A percentile compares a stretch with the other conserved stretches of the same genome.
Evolutionary conservation across 2,329 filamentous ascomycete genomes (phyloP).

Genomic region (Aquanectria penicillioides): DNA sequence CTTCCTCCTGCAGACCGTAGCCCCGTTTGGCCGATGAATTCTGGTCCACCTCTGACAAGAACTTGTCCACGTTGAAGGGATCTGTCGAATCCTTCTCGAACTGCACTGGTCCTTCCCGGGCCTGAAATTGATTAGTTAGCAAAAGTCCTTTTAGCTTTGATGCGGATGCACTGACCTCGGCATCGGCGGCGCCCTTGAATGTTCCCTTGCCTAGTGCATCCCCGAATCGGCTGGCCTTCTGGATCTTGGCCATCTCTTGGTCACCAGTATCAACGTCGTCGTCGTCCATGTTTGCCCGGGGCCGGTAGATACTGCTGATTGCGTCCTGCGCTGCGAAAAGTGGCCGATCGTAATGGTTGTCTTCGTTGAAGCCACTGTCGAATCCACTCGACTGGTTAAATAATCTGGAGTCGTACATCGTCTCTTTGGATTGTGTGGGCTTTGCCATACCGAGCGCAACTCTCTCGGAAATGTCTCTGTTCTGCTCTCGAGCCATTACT

Average conservation of each 20-base stretch:
- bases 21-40: conserved; percentile 74
- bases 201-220: conserved; percentile 90
- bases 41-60: conserved; percentile 83
- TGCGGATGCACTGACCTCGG: conserved; percentile 68
- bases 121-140: conserved; percentile 57
- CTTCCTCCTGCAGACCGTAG: conserved; percentile 78
- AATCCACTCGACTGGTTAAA: conserved; percentile 97
- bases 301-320: conserved; percentile 92
- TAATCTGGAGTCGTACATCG: conserved; percentile 95
- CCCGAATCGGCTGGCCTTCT: conserved; percentile 82
- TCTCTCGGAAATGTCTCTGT: conserved; percentile 97
- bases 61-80: conserved; percentile 94
- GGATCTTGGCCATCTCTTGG: conserved; percentile 86
- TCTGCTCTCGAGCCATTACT: conserved; percentile 93
- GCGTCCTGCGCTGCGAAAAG: conserved; percentile 96
- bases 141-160: neutral
- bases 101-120: conserved; percentile 89
- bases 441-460: conserved; percentile 94
- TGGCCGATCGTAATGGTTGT: conserved; percentile 97
- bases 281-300: conserved; percentile 78
- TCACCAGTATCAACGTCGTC: conserved; percentile 84
- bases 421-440: conserved; percentile 88
- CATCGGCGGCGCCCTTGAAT: conserved; percentile 87
- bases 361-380: conserved; percentile 93
- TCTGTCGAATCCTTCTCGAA: conserved; percentile 91